These are phyloP conservation scores for Solanum etuberosum DNA, from an alignment of 257 asterid species.

Conservation along the genomic window DNA sequence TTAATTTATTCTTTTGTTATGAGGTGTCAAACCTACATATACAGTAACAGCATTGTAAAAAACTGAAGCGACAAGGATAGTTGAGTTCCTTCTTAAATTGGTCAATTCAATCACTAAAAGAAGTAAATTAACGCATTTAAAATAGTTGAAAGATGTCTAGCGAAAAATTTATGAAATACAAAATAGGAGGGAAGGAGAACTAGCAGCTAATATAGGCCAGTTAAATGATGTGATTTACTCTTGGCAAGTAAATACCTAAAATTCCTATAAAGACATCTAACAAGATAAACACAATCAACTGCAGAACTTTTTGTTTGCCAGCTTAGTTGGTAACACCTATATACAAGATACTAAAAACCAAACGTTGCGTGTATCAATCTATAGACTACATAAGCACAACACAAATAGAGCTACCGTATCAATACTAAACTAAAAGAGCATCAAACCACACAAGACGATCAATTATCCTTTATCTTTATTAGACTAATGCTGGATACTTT, in stretches of 20 bases:
- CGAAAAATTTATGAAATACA: not conserved
- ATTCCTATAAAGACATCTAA: not conserved
- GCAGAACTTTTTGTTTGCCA: not conserved
- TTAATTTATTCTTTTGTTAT: not conserved
- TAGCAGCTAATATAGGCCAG: not conserved
- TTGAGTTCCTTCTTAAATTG: not conserved
- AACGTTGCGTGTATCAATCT: not conserved
- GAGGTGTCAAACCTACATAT: not conserved
- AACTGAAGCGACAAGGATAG: not conserved
- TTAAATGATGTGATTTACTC: not conserved
- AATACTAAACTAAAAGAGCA: not conserved
- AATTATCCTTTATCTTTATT: not conserved
- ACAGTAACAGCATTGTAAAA: not conserved
- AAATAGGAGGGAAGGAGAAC: not conserved
- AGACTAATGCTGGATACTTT: slow-evolving; percentile 1
- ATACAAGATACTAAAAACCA: not conserved
- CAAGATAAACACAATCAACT: not conserved
- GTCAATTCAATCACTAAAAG: not conserved
- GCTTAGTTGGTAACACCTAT: not conserved
- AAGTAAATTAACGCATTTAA: not conserved
- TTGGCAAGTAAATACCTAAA: not conserved
- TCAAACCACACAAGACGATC: not conserved
- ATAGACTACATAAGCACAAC: not conserved
- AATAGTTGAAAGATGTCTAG: not conserved
- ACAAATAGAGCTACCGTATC: not conserved